phyloP scores from a whole-genome alignment of 306 rosid genomes.

The Quercus cerris region DNA sequence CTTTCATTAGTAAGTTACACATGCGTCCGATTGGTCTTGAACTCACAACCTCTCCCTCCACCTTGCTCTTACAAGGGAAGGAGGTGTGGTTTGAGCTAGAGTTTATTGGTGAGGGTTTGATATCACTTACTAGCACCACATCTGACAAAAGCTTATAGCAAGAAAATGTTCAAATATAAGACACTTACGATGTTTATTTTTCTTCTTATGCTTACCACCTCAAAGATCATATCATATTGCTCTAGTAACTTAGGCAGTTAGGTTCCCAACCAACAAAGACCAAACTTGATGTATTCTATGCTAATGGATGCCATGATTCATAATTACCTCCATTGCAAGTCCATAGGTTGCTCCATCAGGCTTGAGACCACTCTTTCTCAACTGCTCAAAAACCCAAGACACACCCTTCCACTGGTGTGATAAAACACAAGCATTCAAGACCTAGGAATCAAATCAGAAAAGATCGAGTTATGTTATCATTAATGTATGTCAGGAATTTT shows the following conservation, averaged over 20 bases:
- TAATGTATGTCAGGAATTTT: not conserved
- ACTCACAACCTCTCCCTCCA: too few species aligned
- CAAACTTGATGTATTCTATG: constrained; percentile 15
- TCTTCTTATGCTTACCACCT: not conserved
- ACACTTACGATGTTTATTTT: constrained; percentile 4
- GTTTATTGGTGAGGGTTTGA: not conserved
- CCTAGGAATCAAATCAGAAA: constrained; percentile 47
- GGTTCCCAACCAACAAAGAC: constrained; percentile 16
- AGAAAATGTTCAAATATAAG: constrained; percentile 4
- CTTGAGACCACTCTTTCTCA: constrained; percentile 60
- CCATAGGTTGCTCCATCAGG: constrained; percentile 89
- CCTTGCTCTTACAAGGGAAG: too few species aligned
- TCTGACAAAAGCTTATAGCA: constrained; percentile 13
- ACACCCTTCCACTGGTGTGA: constrained; percentile 82
- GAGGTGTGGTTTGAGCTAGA: too few species aligned
- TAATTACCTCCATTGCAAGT: constrained; percentile 94
- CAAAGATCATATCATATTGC: constrained; percentile 16
- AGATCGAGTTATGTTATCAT: constrained; percentile 14
- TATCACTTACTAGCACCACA: not conserved
- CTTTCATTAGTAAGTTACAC: too few species aligned
- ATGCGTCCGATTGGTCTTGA: too few species aligned
- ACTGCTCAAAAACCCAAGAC: constrained; percentile 75
- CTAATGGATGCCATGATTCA: constrained; percentile 12
- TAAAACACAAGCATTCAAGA: constrained; percentile 85
- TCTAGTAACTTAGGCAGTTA: not conserved